Evolutionary conservation across 176 grass and related monocot species (phyloP), one percentile per base, ranked within the genome.

Genomic region (Musa acuminata): DNA sequence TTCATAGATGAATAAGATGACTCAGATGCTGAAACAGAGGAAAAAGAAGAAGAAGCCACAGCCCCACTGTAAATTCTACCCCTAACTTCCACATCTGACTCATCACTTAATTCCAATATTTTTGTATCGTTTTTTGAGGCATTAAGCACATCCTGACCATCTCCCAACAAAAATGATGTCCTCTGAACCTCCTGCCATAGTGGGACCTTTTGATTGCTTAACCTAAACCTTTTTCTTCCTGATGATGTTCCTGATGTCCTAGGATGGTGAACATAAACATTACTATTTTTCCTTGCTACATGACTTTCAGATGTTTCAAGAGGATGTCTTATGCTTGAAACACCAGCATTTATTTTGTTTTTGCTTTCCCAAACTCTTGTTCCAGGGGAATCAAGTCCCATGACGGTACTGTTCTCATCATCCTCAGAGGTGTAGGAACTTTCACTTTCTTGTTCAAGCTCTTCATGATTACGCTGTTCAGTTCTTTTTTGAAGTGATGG

Each of bases 351-450:
- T 86, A 86, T 82, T 86, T 92, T 92, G 76, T 78, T 93, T 93
- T 93, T 93, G 82, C 90, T 93, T 80, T 99, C 96, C 96, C 96
- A 99, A 21, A 99, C 90, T 89, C 82, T 91, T 55, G 88, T 99
- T 85, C 89, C 96, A 74, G 86, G 96, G 69, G 96, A 94, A 84
- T 91, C 88, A 78, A 99, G 81, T 59, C 96, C 96, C 73, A 87
- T 99, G 51, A 95, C 84, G 69, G 82, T 90, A 79, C 80, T 94
- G 77, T 73, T 81, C 73, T 99, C 91, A 10, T 77, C 75, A 27
- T 77, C 72, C 43, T 75, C 75, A 65, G 59, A 65, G 8, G 60
- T 60, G 24, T 77, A 77, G 21, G 75, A 77, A 35, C 88, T 95
- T 70, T 88, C 90, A 16, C 87, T 90, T 71, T 89, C 96, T 23